A percentile compares a stretch with the other conserved stretches of the same genome.
These are phyloP conservation scores for Iberis pinnata DNA, from an alignment of 345 rosid genomes.

Conservation along the genomic window DNA sequence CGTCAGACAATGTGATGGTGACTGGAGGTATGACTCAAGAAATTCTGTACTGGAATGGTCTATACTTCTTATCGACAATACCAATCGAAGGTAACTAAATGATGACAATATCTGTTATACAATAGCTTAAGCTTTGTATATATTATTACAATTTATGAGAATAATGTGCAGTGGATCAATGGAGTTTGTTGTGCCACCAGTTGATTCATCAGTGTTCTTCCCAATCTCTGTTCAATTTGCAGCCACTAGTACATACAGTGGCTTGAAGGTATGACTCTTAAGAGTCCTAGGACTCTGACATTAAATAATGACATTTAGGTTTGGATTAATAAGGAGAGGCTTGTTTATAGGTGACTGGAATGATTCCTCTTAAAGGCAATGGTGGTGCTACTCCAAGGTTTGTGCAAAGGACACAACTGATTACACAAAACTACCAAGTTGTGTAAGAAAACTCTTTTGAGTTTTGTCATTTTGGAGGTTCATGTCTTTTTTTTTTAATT, in stretches of 20 bases:
- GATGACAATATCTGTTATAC: neutral
- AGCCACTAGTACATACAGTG: slow-evolving; percentile 80
- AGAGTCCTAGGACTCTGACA: neutral
- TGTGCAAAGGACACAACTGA: slow-evolving; percentile 68
- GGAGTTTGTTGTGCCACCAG: slow-evolving; percentile 99
- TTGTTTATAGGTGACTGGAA: slow-evolving; percentile 43
- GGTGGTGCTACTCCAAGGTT: slow-evolving; percentile 62
- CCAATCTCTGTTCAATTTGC: slow-evolving; percentile 88
- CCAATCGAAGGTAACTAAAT: slow-evolving; percentile 75
- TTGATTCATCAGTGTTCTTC: slow-evolving; percentile 82
- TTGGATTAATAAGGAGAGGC: too few species aligned
- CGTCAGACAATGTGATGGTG: slow-evolving; percentile 85
- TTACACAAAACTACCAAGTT: slow-evolving; percentile 80
- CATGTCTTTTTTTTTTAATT: too few species aligned
- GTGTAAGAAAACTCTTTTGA: slow-evolving; percentile 9
- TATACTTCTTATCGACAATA: slow-evolving; percentile 79
- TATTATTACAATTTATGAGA: too few species aligned
- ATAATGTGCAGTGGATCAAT: slow-evolving; percentile 70
- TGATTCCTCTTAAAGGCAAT: slow-evolving; percentile 64
- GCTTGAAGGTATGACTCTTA: slow-evolving; percentile 60
- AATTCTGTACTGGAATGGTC: slow-evolving; percentile 91
- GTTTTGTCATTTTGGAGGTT: too few species aligned
- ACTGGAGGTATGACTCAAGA: slow-evolving; percentile 97
- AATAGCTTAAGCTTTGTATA: neutral
- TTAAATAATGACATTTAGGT: too few species aligned